Conservation (phyloP, 2,329 filamentous ascomycete species). For the Verticillium dahliae region DNA sequence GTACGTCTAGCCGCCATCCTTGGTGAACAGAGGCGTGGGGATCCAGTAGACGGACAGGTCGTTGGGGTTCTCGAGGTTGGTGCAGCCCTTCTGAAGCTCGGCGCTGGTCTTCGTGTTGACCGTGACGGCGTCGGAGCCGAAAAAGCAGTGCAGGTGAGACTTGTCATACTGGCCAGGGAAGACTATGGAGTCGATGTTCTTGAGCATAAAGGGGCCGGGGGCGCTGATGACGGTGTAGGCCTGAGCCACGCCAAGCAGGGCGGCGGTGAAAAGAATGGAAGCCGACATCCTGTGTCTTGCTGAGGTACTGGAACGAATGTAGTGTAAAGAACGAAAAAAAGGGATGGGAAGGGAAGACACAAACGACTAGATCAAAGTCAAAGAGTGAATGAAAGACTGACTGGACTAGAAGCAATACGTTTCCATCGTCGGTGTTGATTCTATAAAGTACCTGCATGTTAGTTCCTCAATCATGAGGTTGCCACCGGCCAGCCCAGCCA, state of each 20-base stretch:
- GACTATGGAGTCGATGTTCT: conserved; percentile 26
- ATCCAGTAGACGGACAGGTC: conserved; percentile 40
- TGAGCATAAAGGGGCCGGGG: conserved; percentile 20
- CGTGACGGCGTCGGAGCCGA: conserved; percentile 26
- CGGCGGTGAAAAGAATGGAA: conserved; percentile 8
- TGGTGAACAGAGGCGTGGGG: conserved; percentile 31
- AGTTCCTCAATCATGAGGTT: background rate
- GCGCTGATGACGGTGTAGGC: conserved; percentile 18
- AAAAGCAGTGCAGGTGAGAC: conserved; percentile 28
- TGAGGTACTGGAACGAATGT: conserved; percentile 1
- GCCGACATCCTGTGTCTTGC: conserved; percentile 10
- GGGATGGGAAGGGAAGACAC: background rate
- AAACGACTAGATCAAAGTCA: background rate
- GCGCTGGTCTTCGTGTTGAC: conserved; percentile 21
- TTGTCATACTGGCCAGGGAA: conserved; percentile 21
- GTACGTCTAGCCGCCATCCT: conserved; percentile 21
- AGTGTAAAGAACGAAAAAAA: background rate
- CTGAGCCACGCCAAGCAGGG: conserved; percentile 9
- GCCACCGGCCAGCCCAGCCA: background rate
- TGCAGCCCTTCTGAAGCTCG: conserved; percentile 35
- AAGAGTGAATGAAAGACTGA: background rate
- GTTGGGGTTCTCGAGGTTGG: conserved; percentile 37
- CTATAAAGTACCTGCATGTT: background rate
- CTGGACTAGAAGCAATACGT: no score
- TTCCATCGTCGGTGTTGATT: background rate